Evolutionary conservation across 2,329 filamentous ascomycete genomes (phyloP).

Genomic region (Purpureocillium takamizusanense): DNA sequence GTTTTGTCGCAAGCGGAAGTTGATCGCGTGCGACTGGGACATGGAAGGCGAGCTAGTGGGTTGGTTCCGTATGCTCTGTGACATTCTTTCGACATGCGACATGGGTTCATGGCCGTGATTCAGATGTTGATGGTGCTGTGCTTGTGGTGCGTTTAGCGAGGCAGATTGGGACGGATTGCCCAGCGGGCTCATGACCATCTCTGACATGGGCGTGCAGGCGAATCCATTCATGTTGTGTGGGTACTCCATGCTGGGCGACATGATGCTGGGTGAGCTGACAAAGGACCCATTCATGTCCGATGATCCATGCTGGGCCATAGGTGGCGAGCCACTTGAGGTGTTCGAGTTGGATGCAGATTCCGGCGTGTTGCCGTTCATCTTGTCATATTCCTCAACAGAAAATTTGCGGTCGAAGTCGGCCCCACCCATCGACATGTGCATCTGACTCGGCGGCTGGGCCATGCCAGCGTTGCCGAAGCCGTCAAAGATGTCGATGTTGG

Average conservation of each 20-base stretch:
- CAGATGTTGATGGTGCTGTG: conserved; percentile 12
- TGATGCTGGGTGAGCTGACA: conserved; percentile 41
- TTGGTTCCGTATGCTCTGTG: conserved; percentile 17
- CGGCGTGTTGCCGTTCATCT: conserved; percentile 23
- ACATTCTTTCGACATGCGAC: conserved; percentile 14
- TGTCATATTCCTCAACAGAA: conserved; percentile 32
- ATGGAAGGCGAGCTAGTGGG: conserved; percentile 14
- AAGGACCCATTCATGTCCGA: conserved; percentile 39
- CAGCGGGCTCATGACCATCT: conserved; percentile 45
- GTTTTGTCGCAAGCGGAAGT: conserved; percentile 16
- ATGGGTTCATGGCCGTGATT: conserved; percentile 14
- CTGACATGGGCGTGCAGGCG: conserved; percentile 34
- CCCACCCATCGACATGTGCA: conserved; percentile 36
- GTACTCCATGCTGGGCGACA: conserved; percentile 45
- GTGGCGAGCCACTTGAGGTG: conserved; percentile 18
- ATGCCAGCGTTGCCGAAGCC: conserved; percentile 56
- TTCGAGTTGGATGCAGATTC: conserved; percentile 22
- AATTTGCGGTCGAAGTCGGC: conserved; percentile 38
- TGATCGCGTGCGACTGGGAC: conserved; percentile 18
- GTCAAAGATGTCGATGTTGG: conserved; percentile 55
- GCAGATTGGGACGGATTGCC: conserved; percentile 17
- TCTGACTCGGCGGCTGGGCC: conserved; percentile 37
- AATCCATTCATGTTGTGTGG: conserved; percentile 35
- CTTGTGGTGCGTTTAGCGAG: conserved; percentile 10
- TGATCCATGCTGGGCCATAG: conserved; percentile 14